phyloP scores from a whole-genome alignment of 257 asterid genomes.

The Prunella vulgaris region DNA sequence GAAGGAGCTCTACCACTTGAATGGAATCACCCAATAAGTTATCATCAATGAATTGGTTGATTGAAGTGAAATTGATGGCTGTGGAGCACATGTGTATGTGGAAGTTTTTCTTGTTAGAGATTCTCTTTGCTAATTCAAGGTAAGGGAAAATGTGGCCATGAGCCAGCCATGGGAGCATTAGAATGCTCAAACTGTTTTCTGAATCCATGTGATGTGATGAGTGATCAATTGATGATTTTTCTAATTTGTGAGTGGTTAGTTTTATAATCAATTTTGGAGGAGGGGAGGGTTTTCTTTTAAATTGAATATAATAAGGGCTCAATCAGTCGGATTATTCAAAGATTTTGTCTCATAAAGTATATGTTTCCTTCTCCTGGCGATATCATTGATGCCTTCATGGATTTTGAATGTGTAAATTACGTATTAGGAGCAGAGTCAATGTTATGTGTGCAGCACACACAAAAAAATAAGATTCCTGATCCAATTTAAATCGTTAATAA shows the following conservation, averaged over 20 bases:
- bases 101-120: slow-evolving; percentile 18
- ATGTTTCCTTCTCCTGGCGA: neutral
- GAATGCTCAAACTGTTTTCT: slow-evolving; percentile 5
- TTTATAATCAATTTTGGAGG: neutral
- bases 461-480: no score
- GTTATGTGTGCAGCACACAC: no score
- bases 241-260: neutral
- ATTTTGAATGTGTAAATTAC: no score
- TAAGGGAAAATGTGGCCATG: slow-evolving; percentile 36
- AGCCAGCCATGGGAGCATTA: slow-evolving; percentile 40
- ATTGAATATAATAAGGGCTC: no score
- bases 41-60: slow-evolving; percentile 8
- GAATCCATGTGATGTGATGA: slow-evolving; percentile 16
- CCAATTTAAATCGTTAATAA: no score
- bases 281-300: neutral
- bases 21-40: slow-evolving; percentile 17
- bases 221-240: neutral
- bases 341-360: neutral
- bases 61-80: slow-evolving; percentile 26
- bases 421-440: no score
- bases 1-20: slow-evolving; percentile 28
- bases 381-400: neutral
- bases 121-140: slow-evolving; percentile 35
- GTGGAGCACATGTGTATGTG: slow-evolving; percentile 35
- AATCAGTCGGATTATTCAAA: neutral